Base-by-base conservation (phyloP, 257 asterid species). In the Thymus mandschuricus region DNA sequence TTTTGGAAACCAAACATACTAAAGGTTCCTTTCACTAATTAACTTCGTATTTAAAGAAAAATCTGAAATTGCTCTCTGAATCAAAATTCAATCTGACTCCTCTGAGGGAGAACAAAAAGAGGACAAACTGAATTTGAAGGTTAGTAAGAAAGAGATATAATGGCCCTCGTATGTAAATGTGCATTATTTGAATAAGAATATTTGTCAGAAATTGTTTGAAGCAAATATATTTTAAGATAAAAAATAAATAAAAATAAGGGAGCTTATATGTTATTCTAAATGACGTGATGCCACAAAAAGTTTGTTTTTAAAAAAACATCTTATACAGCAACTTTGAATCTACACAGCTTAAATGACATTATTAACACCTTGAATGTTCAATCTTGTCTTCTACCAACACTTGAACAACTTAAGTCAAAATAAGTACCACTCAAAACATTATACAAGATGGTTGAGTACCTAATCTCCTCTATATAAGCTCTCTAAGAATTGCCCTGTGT, bases 11-110 rank as follows among this genome's bases (percentile, higher is more conserved):
- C 5, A 48, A 48, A 48, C 15, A 48, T 4, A 13, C 15, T 30
- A 10, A 78, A 45, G 57, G 43, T 35, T 35, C 49, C 64, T 41
- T 52, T 50, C 46, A 55, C 38, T 55, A 60, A 48, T 34, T 34
- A 12, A 43, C 44, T 15, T 59, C n/a, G 62, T 54, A 50, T 51
- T 48, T 51, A 28, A 35, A 67, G 52, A 52, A 21, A 38, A 4
- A 7, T 51, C 31, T 15, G 58, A 21, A 51, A 15, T 51, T 15
- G 58, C 4, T 51, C 11, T 51, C 31, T 7, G 58, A 51, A 15
- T 9, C 58, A 21, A 21, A 21, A 21, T 21, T 21, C 21, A 21
- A 21, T 51, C 31, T 7, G 58, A 51, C 6, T 9, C 58, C 27
- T 28, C 30, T 38, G 41, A 68, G 64, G 60, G 65, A 55, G 56